A percentile compares a stretch with the other conserved stretches of the same genome.
These are phyloP conservation scores for Entomortierella parvispora DNA, from an alignment of 192 early-diverging fungal species.

Conservation along the genomic window DNA sequence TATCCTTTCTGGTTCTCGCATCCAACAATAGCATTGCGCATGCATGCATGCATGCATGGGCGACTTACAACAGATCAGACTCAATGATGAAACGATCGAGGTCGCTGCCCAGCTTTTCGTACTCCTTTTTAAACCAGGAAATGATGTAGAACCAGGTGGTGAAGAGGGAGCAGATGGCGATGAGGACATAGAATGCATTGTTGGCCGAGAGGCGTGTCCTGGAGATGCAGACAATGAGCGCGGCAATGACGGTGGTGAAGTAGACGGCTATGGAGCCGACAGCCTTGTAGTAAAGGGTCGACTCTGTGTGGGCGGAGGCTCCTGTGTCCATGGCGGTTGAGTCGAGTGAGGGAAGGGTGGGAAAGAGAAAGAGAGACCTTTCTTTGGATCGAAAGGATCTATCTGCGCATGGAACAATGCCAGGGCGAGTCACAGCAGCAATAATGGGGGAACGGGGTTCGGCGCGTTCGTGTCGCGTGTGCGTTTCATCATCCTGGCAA, in stretches of 20 bases:
- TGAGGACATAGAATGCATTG: slow-evolving; percentile 44
- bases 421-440: no score
- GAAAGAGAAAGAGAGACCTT: neutral
- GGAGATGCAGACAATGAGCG: slow-evolving; percentile 38
- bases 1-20: no score
- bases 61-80: slow-evolving; percentile 49
- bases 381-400: no score
- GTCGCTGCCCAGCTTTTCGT: slow-evolving; percentile 21
- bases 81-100: slow-evolving; percentile 43
- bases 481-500: no score
- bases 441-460: no score
- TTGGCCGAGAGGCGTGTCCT: slow-evolving; percentile 31
- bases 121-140: slow-evolving; percentile 42
- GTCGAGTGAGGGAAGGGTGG: neutral
- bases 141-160: slow-evolving; percentile 51
- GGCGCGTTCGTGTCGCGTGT: no score
- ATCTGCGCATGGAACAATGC: no score
- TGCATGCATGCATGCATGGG: neutral
- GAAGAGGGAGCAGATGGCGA: slow-evolving; percentile 29
- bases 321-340: neutral
- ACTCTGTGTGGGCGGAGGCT: neutral
- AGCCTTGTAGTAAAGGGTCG: slow-evolving; percentile 47
- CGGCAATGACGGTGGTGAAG: slow-evolving; percentile 47
- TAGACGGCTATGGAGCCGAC: slow-evolving; percentile 44
- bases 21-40: neutral